These are phyloP conservation scores for Xylaria flabelliformis DNA, from an alignment of 495 filamentous ascomycete genomes.

Conservation along the genomic window DNA sequence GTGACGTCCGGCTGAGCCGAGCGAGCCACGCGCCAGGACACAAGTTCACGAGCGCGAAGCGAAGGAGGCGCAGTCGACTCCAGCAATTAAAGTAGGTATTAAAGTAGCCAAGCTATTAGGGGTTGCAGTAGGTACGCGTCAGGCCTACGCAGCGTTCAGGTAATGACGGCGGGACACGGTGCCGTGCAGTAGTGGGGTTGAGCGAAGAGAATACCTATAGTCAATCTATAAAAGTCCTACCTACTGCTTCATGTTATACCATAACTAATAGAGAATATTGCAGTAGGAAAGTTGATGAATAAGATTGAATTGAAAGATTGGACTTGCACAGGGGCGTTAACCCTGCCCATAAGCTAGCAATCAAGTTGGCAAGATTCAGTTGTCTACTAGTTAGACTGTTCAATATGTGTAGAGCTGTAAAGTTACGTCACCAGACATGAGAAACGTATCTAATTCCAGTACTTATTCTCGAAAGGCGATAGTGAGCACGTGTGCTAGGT, in stretches of 20 bases:
- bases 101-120: constrained; percentile 9
- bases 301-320: not conserved
- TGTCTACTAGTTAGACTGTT: not conserved
- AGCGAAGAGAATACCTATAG: not conserved
- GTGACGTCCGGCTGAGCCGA: constrained; percentile 22
- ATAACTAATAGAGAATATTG: not conserved
- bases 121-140: not conserved
- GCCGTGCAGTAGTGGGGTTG: not conserved
- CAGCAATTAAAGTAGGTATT: constrained; percentile 7
- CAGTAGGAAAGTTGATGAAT: not conserved
- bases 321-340: not conserved
- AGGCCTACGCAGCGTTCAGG: not conserved
- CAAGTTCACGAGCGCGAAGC: not conserved
- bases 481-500: constrained; percentile 5
- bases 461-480: not conserved
- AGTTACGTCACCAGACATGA: constrained; percentile 4
- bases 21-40: constrained; percentile 9
- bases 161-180: not conserved
- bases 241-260: not conserved
- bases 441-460: not conserved
- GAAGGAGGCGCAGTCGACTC: constrained; percentile 16
- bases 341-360: not conserved
- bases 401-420: not conserved
- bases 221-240: not conserved
- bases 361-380: not conserved